phyloP scores from a whole-genome alignment of 345 rosid genomes.

The Gossypioides kirkii region DNA sequence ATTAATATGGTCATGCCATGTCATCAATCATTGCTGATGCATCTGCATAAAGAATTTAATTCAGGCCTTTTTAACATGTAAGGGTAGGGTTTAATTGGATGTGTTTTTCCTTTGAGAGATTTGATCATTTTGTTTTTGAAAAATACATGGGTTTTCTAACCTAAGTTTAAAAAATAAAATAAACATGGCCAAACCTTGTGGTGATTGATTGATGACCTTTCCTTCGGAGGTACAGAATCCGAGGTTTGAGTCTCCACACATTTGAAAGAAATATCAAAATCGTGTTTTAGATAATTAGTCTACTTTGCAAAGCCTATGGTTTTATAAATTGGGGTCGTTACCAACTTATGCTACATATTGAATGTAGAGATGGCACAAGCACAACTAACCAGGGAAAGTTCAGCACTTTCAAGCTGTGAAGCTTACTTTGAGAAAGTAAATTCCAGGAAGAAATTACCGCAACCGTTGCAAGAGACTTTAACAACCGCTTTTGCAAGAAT shows the following conservation, averaged over 20 bases:
- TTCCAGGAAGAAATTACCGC: slow-evolving; percentile 66
- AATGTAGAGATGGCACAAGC: slow-evolving; percentile 37
- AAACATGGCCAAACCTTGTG: neutral
- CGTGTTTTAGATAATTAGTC: no score
- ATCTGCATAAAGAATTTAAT: no score
- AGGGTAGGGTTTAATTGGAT: no score
- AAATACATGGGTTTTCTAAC: no score
- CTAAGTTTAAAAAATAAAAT: no score
- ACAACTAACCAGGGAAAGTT: slow-evolving; percentile 20
- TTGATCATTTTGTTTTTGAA: no score
- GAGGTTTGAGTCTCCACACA: no score
- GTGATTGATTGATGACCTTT: neutral
- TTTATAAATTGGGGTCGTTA: neutral
- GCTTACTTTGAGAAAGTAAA: slow-evolving; percentile 69
- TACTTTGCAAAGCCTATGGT: no score
- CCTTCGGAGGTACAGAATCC: neutral
- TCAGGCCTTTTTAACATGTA: neutral
- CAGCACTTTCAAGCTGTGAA: slow-evolving; percentile 46
- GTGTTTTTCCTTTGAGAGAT: no score
- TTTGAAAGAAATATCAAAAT: no score
- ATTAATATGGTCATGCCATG: no score
- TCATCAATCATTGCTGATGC: no score
- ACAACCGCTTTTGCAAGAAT: slow-evolving; percentile 68
- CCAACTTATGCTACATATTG: neutral
- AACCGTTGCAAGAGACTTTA: slow-evolving; percentile 58